A percentile compares a stretch with the other conserved stretches of the same genome.
phyloP scores from a whole-genome alignment of 495 filamentous ascomycete genomes.

The Bathelium albidoporum region DNA sequence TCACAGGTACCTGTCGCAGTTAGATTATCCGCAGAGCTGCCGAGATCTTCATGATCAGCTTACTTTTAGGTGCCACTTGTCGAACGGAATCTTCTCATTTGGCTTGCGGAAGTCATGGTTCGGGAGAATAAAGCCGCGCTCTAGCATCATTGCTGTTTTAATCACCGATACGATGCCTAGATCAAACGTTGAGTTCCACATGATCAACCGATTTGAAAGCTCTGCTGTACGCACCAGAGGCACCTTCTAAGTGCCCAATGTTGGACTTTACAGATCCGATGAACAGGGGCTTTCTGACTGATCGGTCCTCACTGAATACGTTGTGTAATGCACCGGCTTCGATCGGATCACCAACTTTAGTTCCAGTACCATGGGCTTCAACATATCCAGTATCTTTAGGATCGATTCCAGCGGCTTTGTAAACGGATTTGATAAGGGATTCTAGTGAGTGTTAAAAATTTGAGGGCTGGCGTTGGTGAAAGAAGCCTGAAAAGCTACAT shows the following conservation, averaged over 20 bases:
- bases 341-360: not conserved
- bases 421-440: not conserved
- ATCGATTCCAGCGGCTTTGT: not conserved
- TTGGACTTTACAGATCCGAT: not conserved
- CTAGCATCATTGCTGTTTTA: constrained; percentile 2
- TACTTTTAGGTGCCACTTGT: constrained; percentile 39
- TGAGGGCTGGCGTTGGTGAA: not conserved
- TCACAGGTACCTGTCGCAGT: not conserved
- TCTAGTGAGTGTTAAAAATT: not conserved
- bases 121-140: constrained; percentile 31
- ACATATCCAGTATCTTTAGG: not conserved
- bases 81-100: constrained; percentile 29
- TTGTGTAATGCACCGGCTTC: not conserved
- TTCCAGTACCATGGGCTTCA: not conserved
- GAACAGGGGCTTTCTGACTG: not conserved
- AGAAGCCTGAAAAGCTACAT: not conserved
- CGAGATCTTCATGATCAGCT: not conserved
- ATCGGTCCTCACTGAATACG: not conserved
- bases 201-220: not conserved
- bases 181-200: not conserved
- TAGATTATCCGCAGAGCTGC: not conserved
- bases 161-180: not conserved
- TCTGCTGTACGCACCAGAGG: not conserved
- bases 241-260: not conserved
- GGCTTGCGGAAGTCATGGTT: not conserved